These are phyloP conservation scores for Entonaema liquescens DNA, from an alignment of 495 filamentous ascomycete genomes.

Conservation along the genomic window DNA sequence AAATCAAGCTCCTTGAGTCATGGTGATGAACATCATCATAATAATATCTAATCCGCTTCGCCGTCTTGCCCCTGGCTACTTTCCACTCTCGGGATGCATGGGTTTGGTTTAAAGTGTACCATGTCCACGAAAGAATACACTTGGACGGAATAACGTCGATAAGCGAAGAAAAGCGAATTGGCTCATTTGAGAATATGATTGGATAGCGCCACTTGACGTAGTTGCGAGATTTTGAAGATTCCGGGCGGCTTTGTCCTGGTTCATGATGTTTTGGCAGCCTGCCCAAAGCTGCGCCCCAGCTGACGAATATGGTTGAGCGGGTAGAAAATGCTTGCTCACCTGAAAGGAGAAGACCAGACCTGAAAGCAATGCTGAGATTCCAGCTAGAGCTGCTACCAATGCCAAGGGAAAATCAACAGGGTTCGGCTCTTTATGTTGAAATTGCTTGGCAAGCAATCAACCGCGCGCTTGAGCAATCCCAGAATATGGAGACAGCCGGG, in stretches of 20 bases:
- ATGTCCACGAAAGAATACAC: conserved; percentile 8
- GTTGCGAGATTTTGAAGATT: not conserved
- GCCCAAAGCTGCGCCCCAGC: conserved; percentile 34
- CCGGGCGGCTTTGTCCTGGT: conserved; percentile 20
- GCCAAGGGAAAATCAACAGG: conserved; percentile 29
- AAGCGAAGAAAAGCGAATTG: conserved; percentile 12
- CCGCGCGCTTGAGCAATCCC: conserved; percentile 38
- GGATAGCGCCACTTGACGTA: conserved; percentile 31
- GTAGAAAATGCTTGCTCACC: conserved; percentile 29
- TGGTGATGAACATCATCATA: not conserved
- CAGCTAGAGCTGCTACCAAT: conserved; percentile 12
- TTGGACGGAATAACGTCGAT: conserved; percentile 6
- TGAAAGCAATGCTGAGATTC: conserved; percentile 20
- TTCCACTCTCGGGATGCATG: conserved; percentile 31
- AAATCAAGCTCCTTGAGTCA: not conserved
- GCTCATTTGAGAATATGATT: conserved; percentile 27
- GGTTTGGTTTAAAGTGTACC: not conserved
- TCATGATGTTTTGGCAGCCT: conserved; percentile 2
- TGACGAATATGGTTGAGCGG: conserved; percentile 32
- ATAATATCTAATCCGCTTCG: not conserved
- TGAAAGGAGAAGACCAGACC: conserved; percentile 30
- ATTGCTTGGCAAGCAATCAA: conserved; percentile 37
- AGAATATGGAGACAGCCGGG: conserved; percentile 20
- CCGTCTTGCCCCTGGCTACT: conserved; percentile 17
- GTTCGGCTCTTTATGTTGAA: conserved; percentile 16